phyloP scores from a whole-genome alignment of 495 filamentous ascomycete genomes.

The Neurospora terricola region DNA sequence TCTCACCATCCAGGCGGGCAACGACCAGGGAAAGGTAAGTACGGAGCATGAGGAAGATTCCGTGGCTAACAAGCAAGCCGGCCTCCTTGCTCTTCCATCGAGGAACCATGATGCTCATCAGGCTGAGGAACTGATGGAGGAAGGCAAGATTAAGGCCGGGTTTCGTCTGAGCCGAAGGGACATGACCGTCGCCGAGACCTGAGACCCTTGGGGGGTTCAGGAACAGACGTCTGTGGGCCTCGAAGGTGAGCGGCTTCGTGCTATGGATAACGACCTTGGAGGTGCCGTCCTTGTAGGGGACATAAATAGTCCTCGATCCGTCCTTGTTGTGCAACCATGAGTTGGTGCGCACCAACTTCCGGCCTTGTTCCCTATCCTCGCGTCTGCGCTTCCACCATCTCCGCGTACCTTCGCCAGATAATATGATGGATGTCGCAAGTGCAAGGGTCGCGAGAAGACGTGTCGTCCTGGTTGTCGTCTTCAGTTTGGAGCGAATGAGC shows the following conservation, averaged over 20 bases:
- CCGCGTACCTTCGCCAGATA: slow-evolving; percentile 62
- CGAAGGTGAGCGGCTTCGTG: slow-evolving; percentile 91
- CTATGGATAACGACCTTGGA: slow-evolving; percentile 85
- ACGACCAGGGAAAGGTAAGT: slow-evolving; percentile 93
- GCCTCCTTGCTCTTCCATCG: slow-evolving; percentile 92
- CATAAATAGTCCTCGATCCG: slow-evolving; percentile 86
- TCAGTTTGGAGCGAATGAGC: slow-evolving; percentile 49
- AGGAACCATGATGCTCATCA: slow-evolving; percentile 96
- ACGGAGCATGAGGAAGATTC: slow-evolving; percentile 75
- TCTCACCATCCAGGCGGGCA: slow-evolving; percentile 88
- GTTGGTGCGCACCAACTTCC: slow-evolving; percentile 74
- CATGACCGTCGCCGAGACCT: slow-evolving; percentile 62
- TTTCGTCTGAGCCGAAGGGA: slow-evolving; percentile 81
- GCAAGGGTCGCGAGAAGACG: slow-evolving; percentile 65
- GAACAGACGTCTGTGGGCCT: slow-evolving; percentile 90
- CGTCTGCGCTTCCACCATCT: slow-evolving; percentile 59
- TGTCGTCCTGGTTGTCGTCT: slow-evolving; percentile 53
- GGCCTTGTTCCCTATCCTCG: slow-evolving; percentile 69
- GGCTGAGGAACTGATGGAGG: slow-evolving; percentile 88
- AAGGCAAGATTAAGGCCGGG: slow-evolving; percentile 97
- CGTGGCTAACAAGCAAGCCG: slow-evolving; percentile 76
- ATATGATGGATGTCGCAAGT: slow-evolving; percentile 65
- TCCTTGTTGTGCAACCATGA: slow-evolving; percentile 88
- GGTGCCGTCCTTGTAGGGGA: slow-evolving; percentile 78
- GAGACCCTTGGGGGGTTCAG: slow-evolving; percentile 78